Evolutionary conservation across 108 stramenopile species (phyloP).

Genomic region (Conticribra weissflogii): DNA sequence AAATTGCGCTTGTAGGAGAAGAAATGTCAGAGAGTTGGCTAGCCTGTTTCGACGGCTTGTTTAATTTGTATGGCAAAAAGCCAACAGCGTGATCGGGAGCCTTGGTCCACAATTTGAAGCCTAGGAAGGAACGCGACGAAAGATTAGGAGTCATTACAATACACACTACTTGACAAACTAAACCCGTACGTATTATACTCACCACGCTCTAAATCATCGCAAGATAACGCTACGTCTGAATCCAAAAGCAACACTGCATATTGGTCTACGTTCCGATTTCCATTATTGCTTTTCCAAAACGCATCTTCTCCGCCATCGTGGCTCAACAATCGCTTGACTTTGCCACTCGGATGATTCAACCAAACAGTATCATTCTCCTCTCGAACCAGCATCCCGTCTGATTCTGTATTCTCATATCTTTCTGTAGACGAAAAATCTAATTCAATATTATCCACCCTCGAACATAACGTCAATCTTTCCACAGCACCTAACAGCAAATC

Average conservation of each 20-base stretch:
- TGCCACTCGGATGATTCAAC: slow-evolving; percentile 22
- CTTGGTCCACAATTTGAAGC: slow-evolving; percentile 8
- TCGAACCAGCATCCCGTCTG: too few relatives aligned
- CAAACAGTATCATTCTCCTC: background rate
- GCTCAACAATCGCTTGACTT: background rate
- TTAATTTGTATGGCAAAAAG: background rate
- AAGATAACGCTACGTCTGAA: slow-evolving; percentile 4
- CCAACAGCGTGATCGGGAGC: slow-evolving; percentile 5
- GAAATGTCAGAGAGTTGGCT: background rate
- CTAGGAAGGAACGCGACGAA: background rate
- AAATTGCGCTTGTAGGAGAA: background rate
- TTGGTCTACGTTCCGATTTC: background rate
- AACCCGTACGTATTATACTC: background rate
- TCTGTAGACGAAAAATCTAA: too few relatives aligned
- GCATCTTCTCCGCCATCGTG: background rate
- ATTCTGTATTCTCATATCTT: too few relatives aligned
- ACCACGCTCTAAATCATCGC: slow-evolving; percentile 17
- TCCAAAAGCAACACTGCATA: slow-evolving; percentile 12
- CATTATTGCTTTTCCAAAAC: too few relatives aligned
- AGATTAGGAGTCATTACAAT: background rate
- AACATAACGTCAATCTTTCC: background rate
- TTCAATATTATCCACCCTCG: background rate
- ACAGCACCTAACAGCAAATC: slow-evolving; percentile 11
- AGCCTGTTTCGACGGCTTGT: background rate
- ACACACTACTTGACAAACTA: background rate